phyloP scores from a whole-genome alignment of 495 filamentous ascomycete species.

The Cercophora sp. region DNA sequence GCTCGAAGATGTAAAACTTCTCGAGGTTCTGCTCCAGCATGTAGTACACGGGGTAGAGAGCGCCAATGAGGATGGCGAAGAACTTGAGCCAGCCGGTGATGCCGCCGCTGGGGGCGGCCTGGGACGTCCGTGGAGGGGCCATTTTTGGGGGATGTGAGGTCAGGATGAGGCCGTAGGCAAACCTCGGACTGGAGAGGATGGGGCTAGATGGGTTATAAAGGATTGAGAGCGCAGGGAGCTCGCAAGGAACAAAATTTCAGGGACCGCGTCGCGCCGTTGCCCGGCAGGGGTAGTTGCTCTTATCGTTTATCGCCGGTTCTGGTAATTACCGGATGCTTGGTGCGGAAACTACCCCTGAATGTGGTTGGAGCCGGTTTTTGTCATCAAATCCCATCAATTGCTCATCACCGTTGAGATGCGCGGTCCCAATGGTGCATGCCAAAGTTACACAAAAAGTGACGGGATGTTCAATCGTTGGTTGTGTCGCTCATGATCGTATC shows the following conservation, averaged over 20 bases:
- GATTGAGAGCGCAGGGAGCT: background rate
- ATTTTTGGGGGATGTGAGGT: background rate
- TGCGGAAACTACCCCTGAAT: background rate
- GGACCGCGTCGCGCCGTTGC: background rate
- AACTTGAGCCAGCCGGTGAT: constrained; percentile 45
- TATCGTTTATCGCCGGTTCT: background rate
- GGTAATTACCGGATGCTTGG: constrained; percentile 3
- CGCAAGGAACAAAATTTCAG: background rate
- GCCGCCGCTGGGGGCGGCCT: constrained; percentile 21
- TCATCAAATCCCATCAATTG: too few relatives aligned
- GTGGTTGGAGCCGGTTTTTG: too few relatives aligned
- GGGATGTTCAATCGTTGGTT: too few relatives aligned
- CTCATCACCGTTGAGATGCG: too few relatives aligned
- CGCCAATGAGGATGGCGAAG: constrained; percentile 56
- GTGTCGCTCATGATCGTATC: too few relatives aligned
- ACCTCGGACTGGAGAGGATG: too few relatives aligned
- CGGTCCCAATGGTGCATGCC: too few relatives aligned
- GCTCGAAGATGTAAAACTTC: constrained; percentile 72
- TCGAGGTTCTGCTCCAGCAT: constrained; percentile 65
- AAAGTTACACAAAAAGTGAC: too few relatives aligned
- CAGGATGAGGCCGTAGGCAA: background rate
- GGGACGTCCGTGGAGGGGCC: constrained; percentile 18
- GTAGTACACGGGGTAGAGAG: constrained; percentile 57
- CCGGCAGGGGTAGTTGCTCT: background rate
- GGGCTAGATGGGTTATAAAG: background rate